Base-by-base conservation (phyloP, 192 early-diverging fungal genomes). In the Obelidium mucronatum region DNA sequence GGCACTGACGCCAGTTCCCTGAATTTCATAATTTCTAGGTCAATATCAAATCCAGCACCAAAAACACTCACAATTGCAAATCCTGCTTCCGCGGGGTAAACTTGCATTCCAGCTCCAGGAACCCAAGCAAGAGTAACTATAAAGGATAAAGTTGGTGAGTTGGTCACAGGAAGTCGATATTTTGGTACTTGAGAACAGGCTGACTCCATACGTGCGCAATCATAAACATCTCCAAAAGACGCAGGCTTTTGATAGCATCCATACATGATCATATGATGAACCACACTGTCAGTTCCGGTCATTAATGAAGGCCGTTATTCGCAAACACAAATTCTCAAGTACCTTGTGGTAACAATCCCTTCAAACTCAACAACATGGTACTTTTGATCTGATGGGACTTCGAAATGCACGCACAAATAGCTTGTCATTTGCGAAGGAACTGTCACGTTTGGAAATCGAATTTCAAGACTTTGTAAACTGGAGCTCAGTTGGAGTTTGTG, bases 311-410 rank as follows among this genome's bases (percentile, higher is more conserved):
- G n/a, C n/a, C n/a, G n/a, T n/a, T n/a, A n/a, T n/a, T n/a, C n/a
- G n/a, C n/a, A 42, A 40, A n/a, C 19, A 5, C 22, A 37, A 15
- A 31, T 13, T 31, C 17, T 17, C 28, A 53, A 22, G 31, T 69
- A 69, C 67, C 52, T 54, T 69, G 67, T 33, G 2, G 17, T 51
- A 3, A 69, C 48, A 22, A 69, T 59, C n/a, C 52, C 77, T 61
- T 65, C 77, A 36, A 61, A 75, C 42, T 74, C 28, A 2, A 78
- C 63, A 40, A 67, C 44, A 48, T 78, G 77, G 59, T 78, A 63
- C 42, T 74, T 72, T 42, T 60, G 1, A 75, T 78, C 77, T 13
- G 30, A 19, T 35, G 77, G 77, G 13, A 74, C 40, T 39, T 53
- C 5, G 26, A 78, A 33, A 52, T 78, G 68, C 42, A 51, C n/a